A percentile compares a stretch with the other conserved stretches of the same genome.
Conservation (phyloP, 306 rosid genomes). For the Senna tora region DNA sequence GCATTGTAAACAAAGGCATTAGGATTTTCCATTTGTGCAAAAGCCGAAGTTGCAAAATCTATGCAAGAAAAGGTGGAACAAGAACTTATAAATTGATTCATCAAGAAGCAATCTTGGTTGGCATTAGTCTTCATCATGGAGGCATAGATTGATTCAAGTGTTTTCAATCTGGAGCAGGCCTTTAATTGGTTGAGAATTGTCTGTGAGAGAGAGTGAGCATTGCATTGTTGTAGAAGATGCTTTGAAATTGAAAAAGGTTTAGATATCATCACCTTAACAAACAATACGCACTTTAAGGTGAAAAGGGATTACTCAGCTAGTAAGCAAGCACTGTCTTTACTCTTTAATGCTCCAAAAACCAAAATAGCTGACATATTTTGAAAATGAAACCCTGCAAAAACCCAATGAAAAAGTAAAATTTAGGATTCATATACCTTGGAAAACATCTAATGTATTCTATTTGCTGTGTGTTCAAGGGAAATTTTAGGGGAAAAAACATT, state of each 20-base stretch:
- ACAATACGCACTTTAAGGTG: background rate
- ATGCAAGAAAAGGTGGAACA: constrained; percentile 30
- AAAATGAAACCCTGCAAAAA: constrained; percentile 10
- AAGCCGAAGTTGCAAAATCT: constrained; percentile 49
- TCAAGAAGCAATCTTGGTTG: constrained; percentile 53
- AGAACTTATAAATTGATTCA: constrained; percentile 51
- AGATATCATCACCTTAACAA: constrained; percentile 12
- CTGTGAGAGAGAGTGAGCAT: constrained; percentile 35
- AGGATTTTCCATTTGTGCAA: constrained; percentile 54
- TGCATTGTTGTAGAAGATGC: constrained; percentile 13
- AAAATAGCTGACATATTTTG: constrained; percentile 4
- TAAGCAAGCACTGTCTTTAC: constrained; percentile 1
- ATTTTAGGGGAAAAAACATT: background rate
- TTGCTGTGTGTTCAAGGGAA: background rate
- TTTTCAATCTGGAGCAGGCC: constrained; percentile 40
- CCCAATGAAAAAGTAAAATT: background rate
- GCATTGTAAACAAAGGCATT: constrained; percentile 71
- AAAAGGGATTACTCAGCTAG: background rate
- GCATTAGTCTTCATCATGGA: constrained; percentile 60
- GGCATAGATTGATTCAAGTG: constrained; percentile 59
- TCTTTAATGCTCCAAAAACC: background rate
- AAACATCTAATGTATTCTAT: background rate
- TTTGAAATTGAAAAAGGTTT: constrained; percentile 9
- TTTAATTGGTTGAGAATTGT: constrained; percentile 45
- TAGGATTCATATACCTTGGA: background rate